Evolutionary conservation across 768 basidiomycete species (phyloP), one percentile per base, ranked within the genome.

Genomic region (Pleurotus ostreatus): DNA sequence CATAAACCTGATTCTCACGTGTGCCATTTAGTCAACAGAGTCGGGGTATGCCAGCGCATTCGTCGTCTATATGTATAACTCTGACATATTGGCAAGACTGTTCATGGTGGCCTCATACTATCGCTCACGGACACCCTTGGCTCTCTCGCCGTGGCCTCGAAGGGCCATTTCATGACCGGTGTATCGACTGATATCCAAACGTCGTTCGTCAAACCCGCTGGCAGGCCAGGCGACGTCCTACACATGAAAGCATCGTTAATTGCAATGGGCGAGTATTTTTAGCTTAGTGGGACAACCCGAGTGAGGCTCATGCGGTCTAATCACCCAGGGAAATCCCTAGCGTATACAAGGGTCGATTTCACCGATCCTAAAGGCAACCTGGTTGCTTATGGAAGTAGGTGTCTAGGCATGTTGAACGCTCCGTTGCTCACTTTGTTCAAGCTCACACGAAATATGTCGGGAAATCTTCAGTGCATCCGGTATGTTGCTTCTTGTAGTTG

Each of bases 371-470:
- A 71, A 4, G 89, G 90, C 0, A 80, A 86, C 41, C 68, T 92
- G 15, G 85, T 92, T 3, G 91, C 91, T 7, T 92, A 91, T 63
- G 91, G 91, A 60, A 82, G 91, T 92, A 64, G 64, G 87, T 74
- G 25, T 18, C 22, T 48, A 57, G 55, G 18, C 12, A 55, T 8
- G 41, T 23, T 18, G 26, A 11, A 39, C 40, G 56, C 25, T 39
- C 60, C 54, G 39, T 56, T n/a, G 41, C 34, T 39, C 59, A 37
- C 55, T 59, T 49, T 26, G 22, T 54, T 49, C 1, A 57, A 93
- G 91, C 86, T 58, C 92, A 93, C 63, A 94, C 92, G 6, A 94
- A 94, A 67, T 93, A 90, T 60, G 74, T 93, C 56, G 90, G 89
- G 12, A 89, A 81, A 66, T 89, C 88, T 6, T 77, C 73, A 13